Evolutionary conservation across 2,329 filamentous ascomycete species (phyloP), one percentile per base, ranked within the genome.

Genomic region (Penicillium sp.): DNA sequence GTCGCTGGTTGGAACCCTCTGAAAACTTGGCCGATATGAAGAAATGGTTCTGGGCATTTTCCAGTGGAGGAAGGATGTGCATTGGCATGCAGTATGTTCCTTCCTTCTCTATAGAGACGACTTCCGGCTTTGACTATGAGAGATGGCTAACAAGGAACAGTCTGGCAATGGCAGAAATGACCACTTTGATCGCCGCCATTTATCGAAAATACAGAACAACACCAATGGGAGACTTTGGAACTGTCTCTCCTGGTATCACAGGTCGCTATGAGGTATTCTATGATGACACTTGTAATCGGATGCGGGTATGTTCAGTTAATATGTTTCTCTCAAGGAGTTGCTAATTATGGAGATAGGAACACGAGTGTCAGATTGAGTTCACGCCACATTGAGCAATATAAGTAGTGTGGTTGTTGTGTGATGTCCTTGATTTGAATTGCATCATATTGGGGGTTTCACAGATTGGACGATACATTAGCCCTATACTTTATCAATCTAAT

Each of bases 21-120:
- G 25, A 44, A 13, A 44, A 19, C 25, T 19, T 29, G 42, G 42
- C 17, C 12, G 42, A 44, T 19, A 44, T 44, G 42, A 44, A 44
- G 42, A 44, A 44, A 44, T 44, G 42, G 42, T 44, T 44, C 42
- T 44, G 42, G 42, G 42, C 42, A 29, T 44, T 44, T 29, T 44
- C 42, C 15, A 44, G 42, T 6, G 42, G 42, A 29, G 42, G 42
- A 29, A 44, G 42, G 3, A 44, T 44, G 42, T 44, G 42, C 29
- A 44, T 44, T 19, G 42, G 42, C 17, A 44, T 44, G 42, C 42
- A 44, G 42, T 44, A 44, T 19, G 42, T 44, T 29, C 17, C 17
- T n/a, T 19, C 5, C 2, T 29, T 44, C 23, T 19, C 25, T 4
- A n/a, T 43, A 25, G 10, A 17, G 1, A 3, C 3, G 4, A 25